phyloP scores from a whole-genome alignment of 208 protist species.

The Trypanosoma cruzi region DNA sequence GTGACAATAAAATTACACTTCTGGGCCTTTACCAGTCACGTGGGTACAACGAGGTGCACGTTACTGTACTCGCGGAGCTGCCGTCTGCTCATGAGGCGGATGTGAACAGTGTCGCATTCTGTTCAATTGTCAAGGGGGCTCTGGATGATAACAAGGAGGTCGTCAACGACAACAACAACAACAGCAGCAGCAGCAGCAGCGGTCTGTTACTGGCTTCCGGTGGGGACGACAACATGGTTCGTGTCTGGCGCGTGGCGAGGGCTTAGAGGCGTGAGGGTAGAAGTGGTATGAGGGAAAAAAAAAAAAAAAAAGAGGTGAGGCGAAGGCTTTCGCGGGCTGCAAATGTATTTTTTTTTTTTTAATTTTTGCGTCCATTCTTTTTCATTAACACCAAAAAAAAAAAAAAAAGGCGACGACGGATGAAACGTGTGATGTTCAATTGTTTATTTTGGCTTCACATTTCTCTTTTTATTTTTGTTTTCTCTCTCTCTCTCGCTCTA shows the following conservation, averaged over 20 bases:
- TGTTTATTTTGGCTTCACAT: too few species aligned
- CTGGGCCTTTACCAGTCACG: slow-evolving; percentile 49
- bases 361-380: too few species aligned
- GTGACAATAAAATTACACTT: slow-evolving; percentile 84
- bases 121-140: slow-evolving; percentile 14
- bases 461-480: too few species aligned
- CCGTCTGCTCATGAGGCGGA: slow-evolving; percentile 67
- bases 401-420: background rate
- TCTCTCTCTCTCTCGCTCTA: too few species aligned
- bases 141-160: slow-evolving; percentile 13
- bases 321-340: too few species aligned
- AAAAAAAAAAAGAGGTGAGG: background rate
- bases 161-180: background rate
- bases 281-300: background rate
- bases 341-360: too few species aligned
- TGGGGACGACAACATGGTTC: slow-evolving; percentile 73
- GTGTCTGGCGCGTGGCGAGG: slow-evolving; percentile 62
- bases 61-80: slow-evolving; percentile 40
- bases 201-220: slow-evolving; percentile 63
- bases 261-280: background rate
- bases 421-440: too few species aligned
- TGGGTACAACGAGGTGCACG: slow-evolving; percentile 22
- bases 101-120: slow-evolving; percentile 83
- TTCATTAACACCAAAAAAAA: too few species aligned
- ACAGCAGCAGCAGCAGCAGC: background rate